These are phyloP conservation scores for Mycena pura DNA, from an alignment of 768 basidiomycete species.

Conservation along the genomic window DNA sequence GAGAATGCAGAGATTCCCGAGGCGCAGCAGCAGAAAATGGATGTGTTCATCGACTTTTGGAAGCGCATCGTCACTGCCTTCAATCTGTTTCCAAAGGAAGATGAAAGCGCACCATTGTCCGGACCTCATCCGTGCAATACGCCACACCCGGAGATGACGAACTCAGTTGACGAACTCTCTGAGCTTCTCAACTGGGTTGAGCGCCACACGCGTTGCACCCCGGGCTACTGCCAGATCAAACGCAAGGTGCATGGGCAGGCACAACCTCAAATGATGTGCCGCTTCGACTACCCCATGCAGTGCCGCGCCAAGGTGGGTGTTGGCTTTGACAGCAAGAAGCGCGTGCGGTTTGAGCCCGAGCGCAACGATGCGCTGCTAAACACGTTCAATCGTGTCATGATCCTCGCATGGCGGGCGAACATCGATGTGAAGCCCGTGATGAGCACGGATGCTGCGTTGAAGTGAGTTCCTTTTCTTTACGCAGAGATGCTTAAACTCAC, in stretches of 20 bases:
- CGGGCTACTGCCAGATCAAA: too few species aligned
- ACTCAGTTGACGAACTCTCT: conserved; percentile 31
- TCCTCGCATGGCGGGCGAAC: conserved; percentile 33
- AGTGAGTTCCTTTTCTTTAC: background rate
- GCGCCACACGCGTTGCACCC: conserved; percentile 29
- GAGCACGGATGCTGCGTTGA: conserved; percentile 19
- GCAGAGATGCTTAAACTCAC: too few species aligned
- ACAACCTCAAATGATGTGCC: conserved; percentile 18
- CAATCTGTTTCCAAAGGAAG: conserved; percentile 19
- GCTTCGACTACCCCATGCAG: conserved; percentile 19
- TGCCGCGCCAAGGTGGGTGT: conserved; percentile 2
- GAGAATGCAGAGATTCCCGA: conserved; percentile 1
- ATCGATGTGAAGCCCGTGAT: conserved; percentile 31
- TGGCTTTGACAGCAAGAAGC: conserved; percentile 16
- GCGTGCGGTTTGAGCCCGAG: conserved; percentile 12
- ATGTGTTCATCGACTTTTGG: conserved; percentile 16
- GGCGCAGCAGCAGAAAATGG: conserved; percentile 14
- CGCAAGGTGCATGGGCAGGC: too few species aligned
- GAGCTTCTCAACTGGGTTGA: conserved; percentile 30
- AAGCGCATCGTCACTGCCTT: conserved; percentile 12
- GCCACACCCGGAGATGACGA: background rate
- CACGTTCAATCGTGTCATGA: conserved; percentile 25
- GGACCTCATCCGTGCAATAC: conserved; percentile 19
- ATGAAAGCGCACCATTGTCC: conserved; percentile 14
- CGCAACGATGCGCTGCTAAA: conserved; percentile 31